These are phyloP conservation scores for Purpureocillium lavendulum DNA, from an alignment of 2,329 filamentous ascomycete species.

Conservation along the genomic window DNA sequence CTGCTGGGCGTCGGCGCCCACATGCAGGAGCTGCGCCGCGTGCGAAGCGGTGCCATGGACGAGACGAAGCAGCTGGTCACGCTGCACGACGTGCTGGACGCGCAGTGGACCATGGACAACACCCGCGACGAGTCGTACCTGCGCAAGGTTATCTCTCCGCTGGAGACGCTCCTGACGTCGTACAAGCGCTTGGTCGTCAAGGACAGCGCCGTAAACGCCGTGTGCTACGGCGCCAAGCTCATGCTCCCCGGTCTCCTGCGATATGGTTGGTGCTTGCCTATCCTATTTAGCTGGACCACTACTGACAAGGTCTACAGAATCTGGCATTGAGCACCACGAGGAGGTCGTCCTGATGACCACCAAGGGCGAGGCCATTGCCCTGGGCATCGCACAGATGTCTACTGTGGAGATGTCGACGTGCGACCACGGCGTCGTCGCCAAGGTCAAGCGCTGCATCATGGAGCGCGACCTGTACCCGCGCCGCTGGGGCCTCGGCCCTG, in stretches of 20 bases:
- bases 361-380: constrained; percentile 95
- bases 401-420: constrained; percentile 95
- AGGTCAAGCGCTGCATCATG: constrained; percentile 99
- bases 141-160: constrained; percentile 80
- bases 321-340: constrained; percentile 86
- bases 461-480: constrained; percentile 96
- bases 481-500: constrained; percentile 91
- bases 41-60: constrained; percentile 90
- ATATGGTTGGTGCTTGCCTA: constrained; percentile 56
- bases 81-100: constrained; percentile 78
- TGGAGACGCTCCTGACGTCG: constrained; percentile 82
- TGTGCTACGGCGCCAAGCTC: constrained; percentile 97
- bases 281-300: neutral
- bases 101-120: constrained; percentile 94
- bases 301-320: constrained; percentile 46
- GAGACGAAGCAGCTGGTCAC: constrained; percentile 86
- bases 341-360: constrained; percentile 98
- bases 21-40: constrained; percentile 96
- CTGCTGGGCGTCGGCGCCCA: constrained; percentile 78
- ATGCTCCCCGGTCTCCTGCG: constrained; percentile 95
- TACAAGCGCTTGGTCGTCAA: constrained; percentile 99
- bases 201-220: constrained; percentile 74
- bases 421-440: constrained; percentile 95
- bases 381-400: constrained; percentile 96
- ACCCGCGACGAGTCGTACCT: constrained; percentile 90